Evolutionary conservation across 2,329 filamentous ascomycete species (phyloP).

Genomic region (Tetracladium maxilliforme): DNA sequence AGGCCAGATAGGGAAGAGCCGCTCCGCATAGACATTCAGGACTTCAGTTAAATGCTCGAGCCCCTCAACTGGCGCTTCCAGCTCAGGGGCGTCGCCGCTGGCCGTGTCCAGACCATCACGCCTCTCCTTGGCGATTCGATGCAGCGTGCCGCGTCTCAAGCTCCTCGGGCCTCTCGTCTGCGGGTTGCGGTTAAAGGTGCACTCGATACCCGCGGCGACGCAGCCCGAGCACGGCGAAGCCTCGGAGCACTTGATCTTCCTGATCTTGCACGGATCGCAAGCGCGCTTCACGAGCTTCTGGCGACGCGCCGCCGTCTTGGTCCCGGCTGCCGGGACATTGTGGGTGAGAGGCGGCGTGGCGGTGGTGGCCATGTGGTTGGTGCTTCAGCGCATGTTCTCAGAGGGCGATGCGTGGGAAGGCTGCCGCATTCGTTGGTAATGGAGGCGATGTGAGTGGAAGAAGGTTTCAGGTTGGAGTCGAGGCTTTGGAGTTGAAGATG

Average conservation of each 20-base stretch:
- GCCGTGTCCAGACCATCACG: constrained; percentile 7
- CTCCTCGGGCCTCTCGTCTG: constrained; percentile 28
- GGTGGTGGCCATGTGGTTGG: too few species aligned
- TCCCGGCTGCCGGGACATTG: too few species aligned
- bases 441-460: too few species aligned
- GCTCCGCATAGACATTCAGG: constrained; percentile 30
- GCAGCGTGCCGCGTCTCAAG: constrained; percentile 26
- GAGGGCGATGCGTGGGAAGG: too few species aligned
- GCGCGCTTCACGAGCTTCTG: constrained; percentile 19
- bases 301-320: constrained; percentile 2
- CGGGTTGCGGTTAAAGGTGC: constrained; percentile 31
- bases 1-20: constrained; percentile 35
- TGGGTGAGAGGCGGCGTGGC: too few species aligned
- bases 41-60: too few species aligned
- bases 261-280: constrained; percentile 35
- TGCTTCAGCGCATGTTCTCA: too few species aligned
- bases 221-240: constrained; percentile 29
- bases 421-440: too few species aligned
- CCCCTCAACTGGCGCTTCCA: constrained; percentile 12
- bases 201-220: constrained; percentile 25
- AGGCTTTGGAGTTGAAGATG: too few species aligned
- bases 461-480: too few species aligned
- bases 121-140: constrained; percentile 24
- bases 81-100: constrained; percentile 7
- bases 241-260: constrained; percentile 35